A percentile compares a stretch with the other conserved stretches of the same genome.
Evolutionary conservation across 768 basidiomycete genomes (phyloP).

Genomic region (Pholiota conissans): DNA sequence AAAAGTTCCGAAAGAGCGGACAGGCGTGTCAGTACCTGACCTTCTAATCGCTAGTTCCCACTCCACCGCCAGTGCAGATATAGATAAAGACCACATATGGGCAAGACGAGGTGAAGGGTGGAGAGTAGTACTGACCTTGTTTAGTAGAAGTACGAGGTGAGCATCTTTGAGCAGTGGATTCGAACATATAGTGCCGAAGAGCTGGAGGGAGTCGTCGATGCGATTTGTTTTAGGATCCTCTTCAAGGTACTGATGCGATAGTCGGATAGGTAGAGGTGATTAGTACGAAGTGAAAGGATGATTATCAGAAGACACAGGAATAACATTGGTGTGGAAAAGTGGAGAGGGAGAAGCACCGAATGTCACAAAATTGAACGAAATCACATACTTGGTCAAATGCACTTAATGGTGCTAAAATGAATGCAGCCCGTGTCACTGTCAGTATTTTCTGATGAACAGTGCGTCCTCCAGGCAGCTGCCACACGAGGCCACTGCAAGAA

Average conservation of each 20-base stretch:
- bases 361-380: conserved; percentile 1
- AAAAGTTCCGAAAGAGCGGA: conserved; percentile 10
- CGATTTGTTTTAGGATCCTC: conserved; percentile 80
- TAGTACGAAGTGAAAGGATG: background rate
- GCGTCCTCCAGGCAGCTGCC: background rate
- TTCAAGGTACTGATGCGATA: conserved; percentile 61
- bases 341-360: background rate
- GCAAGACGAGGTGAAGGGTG: background rate
- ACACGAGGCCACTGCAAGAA: background rate
- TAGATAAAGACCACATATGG: background rate
- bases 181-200: conserved; percentile 74
- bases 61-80: background rate
- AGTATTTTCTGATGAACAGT: background rate
- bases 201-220: conserved; percentile 79
- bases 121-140: conserved; percentile 54
- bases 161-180: conserved; percentile 74
- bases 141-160: conserved; percentile 74
- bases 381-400: conserved; percentile 76
- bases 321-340: background rate
- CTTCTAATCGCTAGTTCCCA: background rate
- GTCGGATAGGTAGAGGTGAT: background rate
- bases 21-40: background rate
- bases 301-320: background rate
- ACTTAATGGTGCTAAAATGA: conserved; percentile 65
- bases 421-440: background rate